phyloP scores from a whole-genome alignment of 2,329 filamentous ascomycete genomes.

The Cercospora brassicicola region DNA sequence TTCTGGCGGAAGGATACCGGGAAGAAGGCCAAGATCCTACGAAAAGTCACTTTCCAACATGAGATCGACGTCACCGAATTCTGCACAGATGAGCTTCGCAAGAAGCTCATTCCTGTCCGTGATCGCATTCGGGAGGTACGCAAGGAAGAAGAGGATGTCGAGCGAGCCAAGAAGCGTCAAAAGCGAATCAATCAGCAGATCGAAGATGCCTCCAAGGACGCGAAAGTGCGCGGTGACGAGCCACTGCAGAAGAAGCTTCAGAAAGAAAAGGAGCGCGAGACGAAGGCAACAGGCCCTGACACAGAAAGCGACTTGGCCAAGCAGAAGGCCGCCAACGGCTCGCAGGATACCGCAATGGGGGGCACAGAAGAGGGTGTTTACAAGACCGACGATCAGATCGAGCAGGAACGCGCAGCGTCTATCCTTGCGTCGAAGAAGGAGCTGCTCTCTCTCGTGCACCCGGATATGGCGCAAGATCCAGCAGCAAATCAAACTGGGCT shows the following conservation, averaged over 20 bases:
- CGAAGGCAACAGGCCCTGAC: conserved; percentile 36
- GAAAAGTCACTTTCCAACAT: conserved; percentile 93
- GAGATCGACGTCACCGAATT: conserved; percentile 94
- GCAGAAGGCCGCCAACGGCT: conserved; percentile 47
- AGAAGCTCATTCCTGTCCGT: conserved; percentile 82
- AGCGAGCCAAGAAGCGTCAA: conserved; percentile 86
- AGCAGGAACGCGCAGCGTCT: conserved; percentile 75
- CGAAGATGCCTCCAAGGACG: conserved; percentile 48
- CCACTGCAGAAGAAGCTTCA: conserved; percentile 89
- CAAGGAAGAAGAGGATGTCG: conserved; percentile 92
- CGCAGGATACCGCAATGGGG: conserved; percentile 70
- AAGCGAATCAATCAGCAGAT: conserved; percentile 65
- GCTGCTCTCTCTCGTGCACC: conserved; percentile 73
- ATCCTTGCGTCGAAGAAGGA: conserved; percentile 84
- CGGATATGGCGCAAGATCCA: conserved; percentile 71
- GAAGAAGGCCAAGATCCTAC: conserved; percentile 99
- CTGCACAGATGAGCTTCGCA: conserved; percentile 85
- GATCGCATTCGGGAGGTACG: conserved; percentile 94
- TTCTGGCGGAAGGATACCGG: conserved; percentile 95
- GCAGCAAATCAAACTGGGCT: conserved; percentile 90
- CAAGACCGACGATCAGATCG: conserved; percentile 92
- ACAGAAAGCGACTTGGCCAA: conserved; percentile 50
- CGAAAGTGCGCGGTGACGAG: conserved; percentile 51
- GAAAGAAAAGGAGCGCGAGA: conserved; percentile 56
- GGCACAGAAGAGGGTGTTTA: conserved; percentile 72